Evolutionary conservation across 2,329 filamentous ascomycete genomes (phyloP), one percentile per base, ranked within the genome.

Genomic region (Ophiostoma sp.): DNA sequence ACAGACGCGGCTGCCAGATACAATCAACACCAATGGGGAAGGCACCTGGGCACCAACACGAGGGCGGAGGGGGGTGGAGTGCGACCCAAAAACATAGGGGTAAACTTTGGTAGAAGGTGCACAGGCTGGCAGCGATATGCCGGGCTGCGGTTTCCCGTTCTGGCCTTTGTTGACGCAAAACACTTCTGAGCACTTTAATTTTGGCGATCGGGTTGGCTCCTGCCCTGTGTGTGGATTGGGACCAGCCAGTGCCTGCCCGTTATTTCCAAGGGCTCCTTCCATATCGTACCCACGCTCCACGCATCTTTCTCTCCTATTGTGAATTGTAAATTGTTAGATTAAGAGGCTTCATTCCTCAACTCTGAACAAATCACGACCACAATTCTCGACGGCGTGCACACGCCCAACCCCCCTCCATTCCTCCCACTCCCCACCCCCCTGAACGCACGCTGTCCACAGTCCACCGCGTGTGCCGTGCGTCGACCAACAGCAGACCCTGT

Each of bases 1-100:
- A 74, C 72, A 71, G 72, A 74, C 72, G 72, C 72, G 72, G 52
- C 69, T 74, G 69, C 11, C 45, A 25, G 17, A 28, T 31, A 70
- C n/a, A 17, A 28, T 11, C 12, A 66, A 63, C 50, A 55, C 50
- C 33, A 36, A 36, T 4, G 33, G 33, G 33, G 17, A 31, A 59
- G 28, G 17, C 17, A 61, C 25, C 50, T 17, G 33, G 28, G 17
- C 17, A 61, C 25, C 50, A 55, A 55, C 50, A 55, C 5, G 6
- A 55, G 25, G 57, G 31, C 61, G 6, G 28, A 42, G 42, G 12
- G 22, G 3, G 33, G 42, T 11, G 66, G 36, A 33, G 28, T 31
- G 39, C 59, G 52, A 31, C 36, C 57, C 36, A 39, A 50, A 42
- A 61, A 68, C 36, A 71, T 66, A 71, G 68, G 59, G 68, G 68